Conservation (phyloP, 2,329 filamentous ascomycete species). For the Trichoderma endophyticum region DNA sequence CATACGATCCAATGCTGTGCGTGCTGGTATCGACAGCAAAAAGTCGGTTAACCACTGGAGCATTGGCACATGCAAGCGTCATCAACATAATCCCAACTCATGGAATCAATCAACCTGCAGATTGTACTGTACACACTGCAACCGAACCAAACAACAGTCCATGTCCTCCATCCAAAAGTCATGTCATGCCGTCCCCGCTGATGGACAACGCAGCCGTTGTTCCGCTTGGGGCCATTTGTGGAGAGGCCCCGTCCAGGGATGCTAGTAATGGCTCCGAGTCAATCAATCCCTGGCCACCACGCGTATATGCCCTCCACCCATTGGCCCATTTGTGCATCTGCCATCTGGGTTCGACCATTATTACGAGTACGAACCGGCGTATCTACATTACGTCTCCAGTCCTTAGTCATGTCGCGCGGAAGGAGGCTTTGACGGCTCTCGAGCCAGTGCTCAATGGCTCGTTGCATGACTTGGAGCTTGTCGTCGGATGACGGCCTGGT, state of each 20-base stretch:
- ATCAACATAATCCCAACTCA: not conserved
- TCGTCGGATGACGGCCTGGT: not conserved
- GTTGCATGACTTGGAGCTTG: not conserved
- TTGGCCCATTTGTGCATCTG: not conserved
- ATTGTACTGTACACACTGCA: not conserved
- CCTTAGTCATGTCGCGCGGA: not conserved
- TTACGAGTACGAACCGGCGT: slow-evolving; percentile 11
- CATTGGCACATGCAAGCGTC: not conserved
- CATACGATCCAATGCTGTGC: not conserved
- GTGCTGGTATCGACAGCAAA: not conserved
- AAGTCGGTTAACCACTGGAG: not conserved
- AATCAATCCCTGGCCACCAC: slow-evolving; percentile 1
- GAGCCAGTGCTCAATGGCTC: not conserved
- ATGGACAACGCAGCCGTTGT: not conserved
- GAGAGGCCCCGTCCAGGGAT: not conserved
- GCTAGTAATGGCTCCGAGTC: not conserved
- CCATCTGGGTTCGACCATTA: not conserved
- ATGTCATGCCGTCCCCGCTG: not conserved
- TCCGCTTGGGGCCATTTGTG: not conserved
- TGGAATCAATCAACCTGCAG: not conserved
- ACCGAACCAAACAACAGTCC: not conserved
- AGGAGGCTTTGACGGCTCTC: not conserved
- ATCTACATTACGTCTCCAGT: not conserved
- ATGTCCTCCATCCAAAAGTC: not conserved
- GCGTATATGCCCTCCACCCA: not conserved